Evolutionary conservation across 805 yeast species (phyloP).

Genomic region (Metschnikowia bowlesiae): DNA sequence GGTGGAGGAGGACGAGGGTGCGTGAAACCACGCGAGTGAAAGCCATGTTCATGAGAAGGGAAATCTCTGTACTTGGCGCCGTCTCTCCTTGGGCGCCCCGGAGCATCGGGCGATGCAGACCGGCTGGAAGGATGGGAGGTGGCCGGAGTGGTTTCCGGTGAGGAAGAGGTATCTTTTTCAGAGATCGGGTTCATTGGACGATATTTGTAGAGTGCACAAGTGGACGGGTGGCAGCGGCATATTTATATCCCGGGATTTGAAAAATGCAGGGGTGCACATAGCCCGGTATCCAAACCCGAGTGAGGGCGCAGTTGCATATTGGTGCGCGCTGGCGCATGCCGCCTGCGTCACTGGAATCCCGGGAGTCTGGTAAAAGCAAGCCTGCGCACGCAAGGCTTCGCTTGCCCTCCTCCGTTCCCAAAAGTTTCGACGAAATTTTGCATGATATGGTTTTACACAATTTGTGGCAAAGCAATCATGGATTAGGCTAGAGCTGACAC

Average conservation of each 20-base stretch:
- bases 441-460: no score
- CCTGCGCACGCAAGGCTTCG: background rate
- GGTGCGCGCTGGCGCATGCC: background rate
- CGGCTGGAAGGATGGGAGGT: background rate
- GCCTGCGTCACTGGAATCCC: background rate
- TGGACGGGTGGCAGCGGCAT: background rate
- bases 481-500: no score
- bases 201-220: background rate
- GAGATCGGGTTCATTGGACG: background rate
- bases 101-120: background rate
- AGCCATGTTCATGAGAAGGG: background rate
- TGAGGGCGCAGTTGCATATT: background rate
- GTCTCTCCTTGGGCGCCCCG: background rate
- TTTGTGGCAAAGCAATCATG: no score
- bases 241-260: constrained; percentile 3
- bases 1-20: constrained; percentile 9
- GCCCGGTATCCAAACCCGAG: background rate
- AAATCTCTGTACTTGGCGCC: background rate
- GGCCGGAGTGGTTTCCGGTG: background rate
- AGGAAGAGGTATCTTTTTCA: background rate
- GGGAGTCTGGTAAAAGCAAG: background rate
- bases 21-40: background rate
- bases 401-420: no score
- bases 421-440: no score
- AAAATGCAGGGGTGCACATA: background rate